Evolutionary conservation across 1,284 basidiomycete genomes (phyloP).

Genomic region (Trichosporon coremiiforme): DNA sequence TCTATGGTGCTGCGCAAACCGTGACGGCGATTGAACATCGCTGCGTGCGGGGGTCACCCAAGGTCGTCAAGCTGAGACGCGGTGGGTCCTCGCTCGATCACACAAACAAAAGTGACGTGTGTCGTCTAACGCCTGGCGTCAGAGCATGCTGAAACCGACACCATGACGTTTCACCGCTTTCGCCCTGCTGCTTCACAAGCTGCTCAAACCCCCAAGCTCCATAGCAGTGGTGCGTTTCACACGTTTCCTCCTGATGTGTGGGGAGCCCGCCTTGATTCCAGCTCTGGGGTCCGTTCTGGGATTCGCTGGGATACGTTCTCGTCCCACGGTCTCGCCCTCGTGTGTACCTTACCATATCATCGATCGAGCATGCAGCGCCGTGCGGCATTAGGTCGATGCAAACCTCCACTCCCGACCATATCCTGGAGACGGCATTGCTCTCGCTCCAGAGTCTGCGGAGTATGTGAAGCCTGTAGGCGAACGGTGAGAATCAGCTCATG

Average conservation of each 20-base stretch:
- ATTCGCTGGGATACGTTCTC: too few species aligned
- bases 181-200: too few species aligned
- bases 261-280: background rate
- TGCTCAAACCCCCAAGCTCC: too few species aligned
- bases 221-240: background rate
- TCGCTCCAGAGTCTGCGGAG: too few species aligned
- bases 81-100: background rate
- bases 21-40: background rate
- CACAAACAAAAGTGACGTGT: background rate
- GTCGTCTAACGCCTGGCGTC: background rate
- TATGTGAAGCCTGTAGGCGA: too few species aligned
- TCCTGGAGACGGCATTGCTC: background rate
- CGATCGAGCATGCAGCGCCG: too few species aligned
- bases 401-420: background rate
- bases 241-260: background rate
- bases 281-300: background rate
- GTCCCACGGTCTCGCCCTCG: too few species aligned
- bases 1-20: background rate
- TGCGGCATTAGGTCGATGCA: background rate
- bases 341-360: too few species aligned
- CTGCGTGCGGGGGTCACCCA: background rate
- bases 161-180: background rate
- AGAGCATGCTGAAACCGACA: background rate
- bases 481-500: background rate
- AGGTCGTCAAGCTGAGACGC: background rate